Base-by-base conservation (phyloP, 2,329 filamentous ascomycete species). In the Aspergillus vadensis region DNA sequence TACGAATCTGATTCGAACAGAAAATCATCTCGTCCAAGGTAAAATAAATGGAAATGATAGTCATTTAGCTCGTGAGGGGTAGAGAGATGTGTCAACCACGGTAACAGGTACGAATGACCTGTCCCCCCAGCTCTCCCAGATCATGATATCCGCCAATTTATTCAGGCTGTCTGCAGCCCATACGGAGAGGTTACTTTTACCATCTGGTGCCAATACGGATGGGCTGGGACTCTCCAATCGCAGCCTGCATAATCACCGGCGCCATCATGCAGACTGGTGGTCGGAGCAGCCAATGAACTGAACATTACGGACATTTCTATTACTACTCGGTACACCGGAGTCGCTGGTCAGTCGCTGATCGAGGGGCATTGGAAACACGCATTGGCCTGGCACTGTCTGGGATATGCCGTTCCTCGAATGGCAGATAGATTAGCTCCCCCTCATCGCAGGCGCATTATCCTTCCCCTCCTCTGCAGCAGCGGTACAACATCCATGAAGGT, bases 211-310 rank as follows among this genome's bases (percentile, higher is more conserved):
- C 41, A 51, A 49, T 60, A 60, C 48, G 25, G 44, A 48, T 30
- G 30, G 48, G 19, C 49, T 30, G 27, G 27, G 27, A 27, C 30
- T 43, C 38, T 41, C 44, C 25, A 23, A 53, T 19, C 39, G 50
- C 43, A 56, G 57, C 30, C 52, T 61, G 60, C 59, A 59, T 62
- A 58, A 55, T 52, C 57, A 60, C 59, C 53, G 47, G 47, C 47
- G 47, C 47, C 19, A 47, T 39, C 12, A 39, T 55, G 53, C 53
- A 47, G 25, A 47, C n/a, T 12, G 10, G 27, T 47, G 53, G 39
- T 44, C n/a, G 53, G 53, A 41, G 38, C 55, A 52, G 53, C 65
- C 63, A 66, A 63, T 66, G 30, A 55, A 61, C 58, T 49, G 58
- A 51, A 38, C 59, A 60, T 57, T 53, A 41, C 53, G 48, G 38